These are phyloP conservation scores for Chionographis japonica DNA, from an alignment of 106 monocot species.

Conservation along the genomic window DNA sequence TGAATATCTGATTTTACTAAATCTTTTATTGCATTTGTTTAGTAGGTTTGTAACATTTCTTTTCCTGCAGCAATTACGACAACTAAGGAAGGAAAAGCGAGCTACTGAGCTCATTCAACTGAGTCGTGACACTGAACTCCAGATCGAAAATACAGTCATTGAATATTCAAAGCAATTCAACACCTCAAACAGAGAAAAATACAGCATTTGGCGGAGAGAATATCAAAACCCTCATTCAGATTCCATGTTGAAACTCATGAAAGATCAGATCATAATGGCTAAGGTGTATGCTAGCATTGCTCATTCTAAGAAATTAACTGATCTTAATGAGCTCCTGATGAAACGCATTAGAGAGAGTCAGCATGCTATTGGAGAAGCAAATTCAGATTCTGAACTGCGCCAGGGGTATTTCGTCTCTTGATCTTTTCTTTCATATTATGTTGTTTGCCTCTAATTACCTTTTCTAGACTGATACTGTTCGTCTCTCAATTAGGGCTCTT, in stretches of 20 bases:
- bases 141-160: constrained; percentile 20
- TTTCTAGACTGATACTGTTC: not conserved
- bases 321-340: constrained; percentile 22
- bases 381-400: constrained; percentile 27
- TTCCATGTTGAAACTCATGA: constrained; percentile 40
- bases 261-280: constrained; percentile 49
- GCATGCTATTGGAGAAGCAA: constrained; percentile 23
- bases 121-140: not conserved
- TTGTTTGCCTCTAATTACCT: not conserved
- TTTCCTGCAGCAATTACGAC: too few species aligned
- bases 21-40: too few species aligned
- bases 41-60: too few species aligned
- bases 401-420: constrained; percentile 5
- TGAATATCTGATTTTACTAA: too few species aligned
- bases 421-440: not conserved
- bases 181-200: constrained; percentile 14
- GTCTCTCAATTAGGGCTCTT: constrained; percentile 14
- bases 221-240: constrained; percentile 24
- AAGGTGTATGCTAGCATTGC: constrained; percentile 42
- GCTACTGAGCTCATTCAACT: too few species aligned
- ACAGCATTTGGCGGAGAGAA: constrained; percentile 44
- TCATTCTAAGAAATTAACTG: constrained; percentile 8
- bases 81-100: too few species aligned
- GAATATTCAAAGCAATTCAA: constrained; percentile 22
- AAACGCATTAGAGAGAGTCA: constrained; percentile 21